Conservation (phyloP, 192 early-diverging fungal species). For the Backusella macrospora region DNA sequence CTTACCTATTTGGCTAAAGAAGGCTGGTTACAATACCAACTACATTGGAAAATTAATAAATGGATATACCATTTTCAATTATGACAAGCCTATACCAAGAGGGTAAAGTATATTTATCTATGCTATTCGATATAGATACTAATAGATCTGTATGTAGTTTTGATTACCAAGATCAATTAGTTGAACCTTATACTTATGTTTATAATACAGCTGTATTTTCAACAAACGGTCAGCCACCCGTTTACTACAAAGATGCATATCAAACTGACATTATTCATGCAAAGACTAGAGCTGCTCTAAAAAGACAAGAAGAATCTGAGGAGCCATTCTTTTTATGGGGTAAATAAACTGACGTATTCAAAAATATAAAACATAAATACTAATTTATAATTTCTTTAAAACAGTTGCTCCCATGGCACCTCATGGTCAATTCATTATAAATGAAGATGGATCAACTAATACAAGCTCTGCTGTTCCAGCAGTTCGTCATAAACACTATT, state of each 20-base stretch:
- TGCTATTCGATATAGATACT: constrained; percentile 11
- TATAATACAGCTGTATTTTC: constrained; percentile 61
- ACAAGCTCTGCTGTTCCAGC: constrained; percentile 61
- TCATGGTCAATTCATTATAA: constrained; percentile 54
- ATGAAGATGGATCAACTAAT: constrained; percentile 19
- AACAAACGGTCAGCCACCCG: constrained; percentile 52
- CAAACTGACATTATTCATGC: constrained; percentile 59
- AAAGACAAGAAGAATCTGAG: constrained; percentile 44
- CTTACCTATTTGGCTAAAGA: constrained; percentile 56
- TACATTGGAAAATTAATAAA: constrained; percentile 74
- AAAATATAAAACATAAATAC: not conserved
- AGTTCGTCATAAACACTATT: constrained; percentile 57
- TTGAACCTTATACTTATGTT: constrained; percentile 61
- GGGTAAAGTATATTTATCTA: constrained; percentile 16
- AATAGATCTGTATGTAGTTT: not conserved
- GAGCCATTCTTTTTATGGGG: constrained; percentile 46
- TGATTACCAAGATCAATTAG: constrained; percentile 39
- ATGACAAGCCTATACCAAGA: constrained; percentile 37
- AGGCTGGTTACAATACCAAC: constrained; percentile 62
- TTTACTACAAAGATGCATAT: constrained; percentile 49
- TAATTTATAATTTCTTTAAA: constrained; percentile 41
- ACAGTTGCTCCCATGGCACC: constrained; percentile 63
- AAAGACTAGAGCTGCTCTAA: constrained; percentile 52
- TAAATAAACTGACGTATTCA: not conserved
- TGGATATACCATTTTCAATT: constrained; percentile 43